phyloP scores from a whole-genome alignment of 164 flowering plant genomes.

The grape (Vitis vinifera) region ASM3070453v1 NC_081815.1:623501-624000 shows the following conservation, averaged over 20 bases:
- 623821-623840: conserved; percentile 24
- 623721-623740: too few relatives aligned
- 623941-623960: neutral
- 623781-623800: neutral
- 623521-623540: too few relatives aligned
- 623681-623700: too few relatives aligned
- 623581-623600: too few relatives aligned
- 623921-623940: neutral
- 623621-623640: too few relatives aligned
- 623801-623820: conserved; percentile 6
- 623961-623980: conserved; percentile 20
- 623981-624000: conserved; percentile 7
- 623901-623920: conserved; percentile 5
- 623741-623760: too few relatives aligned
- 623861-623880: conserved; percentile 16
- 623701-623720: too few relatives aligned
- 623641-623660: too few relatives aligned
- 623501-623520: neutral
- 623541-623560: too few relatives aligned
- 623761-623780: neutral
- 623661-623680: too few relatives aligned
- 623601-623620: too few relatives aligned
- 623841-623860: conserved; percentile 21
- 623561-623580: too few relatives aligned
- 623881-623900: conserved; percentile 37